phyloP scores from a whole-genome alignment of 2,329 filamentous ascomycete species.

The Phialophora verrucosa region DNA sequence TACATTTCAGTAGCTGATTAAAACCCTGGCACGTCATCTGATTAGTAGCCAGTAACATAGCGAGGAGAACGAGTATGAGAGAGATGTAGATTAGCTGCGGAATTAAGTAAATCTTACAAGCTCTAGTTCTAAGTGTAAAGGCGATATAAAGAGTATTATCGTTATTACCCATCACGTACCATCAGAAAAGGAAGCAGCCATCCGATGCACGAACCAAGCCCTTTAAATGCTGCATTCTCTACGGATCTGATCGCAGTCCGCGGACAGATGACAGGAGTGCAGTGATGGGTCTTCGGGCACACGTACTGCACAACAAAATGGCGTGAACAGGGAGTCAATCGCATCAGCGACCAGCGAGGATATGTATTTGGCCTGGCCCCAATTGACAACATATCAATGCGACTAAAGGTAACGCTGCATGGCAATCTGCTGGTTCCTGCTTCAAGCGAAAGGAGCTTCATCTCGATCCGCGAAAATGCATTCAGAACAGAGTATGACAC shows the following conservation, averaged over 20 bases:
- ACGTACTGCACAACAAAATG: slow-evolving; percentile 54
- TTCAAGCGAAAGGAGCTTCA: neutral
- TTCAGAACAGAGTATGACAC: neutral
- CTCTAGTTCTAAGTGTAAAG: neutral
- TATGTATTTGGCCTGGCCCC: slow-evolving; percentile 41
- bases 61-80: too few species aligned
- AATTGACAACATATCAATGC: neutral
- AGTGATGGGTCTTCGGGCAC: slow-evolving; percentile 54
- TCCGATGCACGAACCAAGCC: slow-evolving; percentile 56
- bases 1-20: too few species aligned
- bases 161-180: slow-evolving; percentile 66
- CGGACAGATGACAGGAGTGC: slow-evolving; percentile 40
- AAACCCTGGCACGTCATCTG: too few species aligned
- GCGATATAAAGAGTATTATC: slow-evolving; percentile 45
- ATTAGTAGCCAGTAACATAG: too few species aligned
- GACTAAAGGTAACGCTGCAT: neutral
- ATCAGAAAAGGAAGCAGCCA: slow-evolving; percentile 56
- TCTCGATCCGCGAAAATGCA: neutral
- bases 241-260: slow-evolving; percentile 54
- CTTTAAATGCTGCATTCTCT: slow-evolving; percentile 59
- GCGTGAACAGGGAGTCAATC: slow-evolving; percentile 42
- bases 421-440: neutral
- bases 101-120: slow-evolving; percentile 43
- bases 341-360: slow-evolving; percentile 55
- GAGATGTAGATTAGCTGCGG: slow-evolving; percentile 60